Evolutionary conservation across 169 alveolate species (phyloP).

Genomic region (Eimeria nieschulzi): DNA sequence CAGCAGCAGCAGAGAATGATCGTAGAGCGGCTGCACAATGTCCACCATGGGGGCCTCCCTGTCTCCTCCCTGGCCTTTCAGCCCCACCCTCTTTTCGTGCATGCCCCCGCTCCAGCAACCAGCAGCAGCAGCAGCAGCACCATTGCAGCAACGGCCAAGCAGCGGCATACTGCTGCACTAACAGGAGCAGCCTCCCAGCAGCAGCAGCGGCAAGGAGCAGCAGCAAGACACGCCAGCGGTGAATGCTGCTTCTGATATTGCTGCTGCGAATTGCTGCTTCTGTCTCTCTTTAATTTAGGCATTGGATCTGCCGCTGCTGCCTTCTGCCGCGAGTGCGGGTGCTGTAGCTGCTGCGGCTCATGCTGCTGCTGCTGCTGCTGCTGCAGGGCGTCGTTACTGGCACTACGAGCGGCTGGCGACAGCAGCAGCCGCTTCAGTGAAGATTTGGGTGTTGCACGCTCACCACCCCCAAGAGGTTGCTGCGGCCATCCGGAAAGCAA

Average conservation of each 20-base stretch:
- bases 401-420: conserved; percentile 69
- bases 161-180: conserved; percentile 2
- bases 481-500: conserved; percentile 43
- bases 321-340: not conserved
- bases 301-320: not conserved
- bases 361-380: conserved; percentile 21
- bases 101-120: not conserved
- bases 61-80: conserved; percentile 65
- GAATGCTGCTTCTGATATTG: not conserved
- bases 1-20: conserved; percentile 60
- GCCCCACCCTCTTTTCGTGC: conserved; percentile 60
- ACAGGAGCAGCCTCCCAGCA: conserved; percentile 37
- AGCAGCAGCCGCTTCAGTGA: conserved; percentile 68
- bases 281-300: too few relatives aligned
- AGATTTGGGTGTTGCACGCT: conserved; percentile 71
- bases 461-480: conserved; percentile 45
- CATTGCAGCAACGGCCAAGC: conserved; percentile 36
- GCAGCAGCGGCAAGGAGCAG: conserved; percentile 9
- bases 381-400: conserved; percentile 64
- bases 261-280: conserved; percentile 13
- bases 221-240: conserved; percentile 3
- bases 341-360: not conserved
- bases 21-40: conserved; percentile 69
- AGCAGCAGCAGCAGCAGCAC: conserved; percentile 45
- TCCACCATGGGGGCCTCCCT: conserved; percentile 75